Percentiles rank a stretch among this genome's conserved stretches.
phyloP scores from a whole-genome alignment of 176 grass and related monocot species.

The Musa acuminata region DNA sequence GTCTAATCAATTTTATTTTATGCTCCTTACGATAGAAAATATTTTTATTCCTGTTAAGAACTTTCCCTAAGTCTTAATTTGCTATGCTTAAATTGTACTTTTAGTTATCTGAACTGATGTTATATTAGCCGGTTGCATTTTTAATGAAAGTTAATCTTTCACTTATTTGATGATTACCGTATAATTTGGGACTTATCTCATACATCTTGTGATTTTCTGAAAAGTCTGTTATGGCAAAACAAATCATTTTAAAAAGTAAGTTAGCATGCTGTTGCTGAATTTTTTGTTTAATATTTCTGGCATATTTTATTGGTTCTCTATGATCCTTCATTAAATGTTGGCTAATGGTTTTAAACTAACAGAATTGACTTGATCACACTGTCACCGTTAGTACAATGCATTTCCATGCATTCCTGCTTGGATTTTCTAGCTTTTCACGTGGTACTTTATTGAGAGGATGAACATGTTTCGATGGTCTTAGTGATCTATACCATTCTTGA shows the following conservation, averaged over 20 bases:
- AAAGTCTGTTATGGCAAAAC: not conserved
- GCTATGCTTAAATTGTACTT: not conserved
- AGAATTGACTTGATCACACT: not conserved
- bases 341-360: not conserved
- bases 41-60: not conserved
- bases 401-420: not conserved
- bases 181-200: not conserved
- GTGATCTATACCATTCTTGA: not conserved
- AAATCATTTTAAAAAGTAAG: not conserved
- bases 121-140: not conserved
- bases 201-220: not conserved
- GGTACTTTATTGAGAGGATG: no score
- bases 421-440: not conserved
- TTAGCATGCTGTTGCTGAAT: not conserved
- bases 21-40: not conserved
- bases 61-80: not conserved
- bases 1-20: not conserved
- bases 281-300: not conserved
- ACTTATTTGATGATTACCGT: not conserved
- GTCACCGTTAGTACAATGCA: not conserved
- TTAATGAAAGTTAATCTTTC: not conserved
- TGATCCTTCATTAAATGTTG: not conserved
- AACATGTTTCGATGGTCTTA: not conserved
- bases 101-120: not conserved
- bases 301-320: not conserved